A percentile compares a stretch with the other conserved stretches of the same genome.
Evolutionary conservation across 305 asterid genomes (phyloP).

Genomic region (Fraxinus sp.): DNA sequence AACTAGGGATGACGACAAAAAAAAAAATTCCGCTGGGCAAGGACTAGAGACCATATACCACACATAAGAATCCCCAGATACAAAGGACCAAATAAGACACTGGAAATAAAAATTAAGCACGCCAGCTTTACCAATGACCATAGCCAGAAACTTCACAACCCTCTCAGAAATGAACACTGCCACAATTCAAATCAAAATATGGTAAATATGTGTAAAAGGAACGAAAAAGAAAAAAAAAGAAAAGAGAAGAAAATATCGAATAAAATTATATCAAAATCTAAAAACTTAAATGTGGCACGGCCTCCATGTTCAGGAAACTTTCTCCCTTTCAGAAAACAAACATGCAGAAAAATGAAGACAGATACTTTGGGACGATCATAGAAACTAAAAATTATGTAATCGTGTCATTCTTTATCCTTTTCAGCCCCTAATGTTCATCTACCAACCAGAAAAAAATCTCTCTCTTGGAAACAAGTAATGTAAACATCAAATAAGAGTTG

Average conservation of each 20-base stretch:
- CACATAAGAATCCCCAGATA: neutral
- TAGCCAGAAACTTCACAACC: neutral
- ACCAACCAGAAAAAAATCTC: neutral
- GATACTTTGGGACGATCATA: neutral
- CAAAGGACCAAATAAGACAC: neutral
- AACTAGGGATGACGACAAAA: neutral
- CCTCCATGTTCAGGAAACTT: neutral
- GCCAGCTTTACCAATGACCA: neutral
- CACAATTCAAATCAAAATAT: neutral
- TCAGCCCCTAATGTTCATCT: neutral
- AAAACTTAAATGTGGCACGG: neutral
- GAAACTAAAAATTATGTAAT: neutral
- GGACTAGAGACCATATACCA: neutral
- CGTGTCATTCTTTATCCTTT: neutral
- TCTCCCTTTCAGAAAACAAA: neutral
- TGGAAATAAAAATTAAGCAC: neutral
- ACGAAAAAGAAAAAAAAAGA: no score
- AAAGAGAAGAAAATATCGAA: no score
- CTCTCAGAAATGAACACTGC: neutral
- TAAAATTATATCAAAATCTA: neutral
- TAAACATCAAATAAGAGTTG: neutral
- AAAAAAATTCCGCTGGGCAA: neutral
- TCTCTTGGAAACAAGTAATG: neutral
- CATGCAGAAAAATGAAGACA: neutral
- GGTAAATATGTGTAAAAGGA: neutral